Conservation (phyloP, 192 early-diverging fungal genomes). For the Coemansia sp. region DNA sequence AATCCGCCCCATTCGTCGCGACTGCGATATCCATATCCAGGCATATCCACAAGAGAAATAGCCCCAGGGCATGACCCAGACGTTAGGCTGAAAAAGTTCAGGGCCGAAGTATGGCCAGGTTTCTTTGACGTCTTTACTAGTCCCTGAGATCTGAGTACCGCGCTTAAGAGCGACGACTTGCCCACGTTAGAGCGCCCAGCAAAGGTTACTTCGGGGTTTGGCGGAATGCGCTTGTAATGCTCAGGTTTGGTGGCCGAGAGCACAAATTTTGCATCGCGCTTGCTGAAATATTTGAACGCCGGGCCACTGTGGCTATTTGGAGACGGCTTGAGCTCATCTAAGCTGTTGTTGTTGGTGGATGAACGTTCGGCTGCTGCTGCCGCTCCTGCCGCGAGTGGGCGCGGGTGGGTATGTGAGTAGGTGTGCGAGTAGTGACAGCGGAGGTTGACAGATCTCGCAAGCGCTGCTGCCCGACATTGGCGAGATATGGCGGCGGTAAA, state of each 20-base stretch:
- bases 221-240: conserved; percentile 25
- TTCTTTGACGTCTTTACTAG: conserved; percentile 56
- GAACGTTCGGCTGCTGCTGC: background rate
- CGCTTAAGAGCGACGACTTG: conserved; percentile 56
- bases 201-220: conserved; percentile 49
- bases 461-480: background rate
- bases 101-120: conserved; percentile 50
- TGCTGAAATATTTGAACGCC: conserved; percentile 25
- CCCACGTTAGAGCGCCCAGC: conserved; percentile 58
- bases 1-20: conserved; percentile 55
- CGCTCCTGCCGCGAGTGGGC: background rate
- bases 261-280: conserved; percentile 48
- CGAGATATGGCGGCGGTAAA: background rate
- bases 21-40: conserved; percentile 59
- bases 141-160: conserved; percentile 32
- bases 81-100: conserved; percentile 47
- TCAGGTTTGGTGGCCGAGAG: conserved; percentile 34
- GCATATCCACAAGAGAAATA: conserved; percentile 58
- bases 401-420: conserved; percentile 6
- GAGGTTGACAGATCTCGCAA: background rate
- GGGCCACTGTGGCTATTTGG: background rate
- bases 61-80: conserved; percentile 22
- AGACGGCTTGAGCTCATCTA: background rate
- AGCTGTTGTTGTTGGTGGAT: background rate
- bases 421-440: conserved; percentile 6